These are phyloP conservation scores for Blastomyces percursus DNA, from an alignment of 2,329 filamentous ascomycete species.

Conservation along the genomic window DNA sequence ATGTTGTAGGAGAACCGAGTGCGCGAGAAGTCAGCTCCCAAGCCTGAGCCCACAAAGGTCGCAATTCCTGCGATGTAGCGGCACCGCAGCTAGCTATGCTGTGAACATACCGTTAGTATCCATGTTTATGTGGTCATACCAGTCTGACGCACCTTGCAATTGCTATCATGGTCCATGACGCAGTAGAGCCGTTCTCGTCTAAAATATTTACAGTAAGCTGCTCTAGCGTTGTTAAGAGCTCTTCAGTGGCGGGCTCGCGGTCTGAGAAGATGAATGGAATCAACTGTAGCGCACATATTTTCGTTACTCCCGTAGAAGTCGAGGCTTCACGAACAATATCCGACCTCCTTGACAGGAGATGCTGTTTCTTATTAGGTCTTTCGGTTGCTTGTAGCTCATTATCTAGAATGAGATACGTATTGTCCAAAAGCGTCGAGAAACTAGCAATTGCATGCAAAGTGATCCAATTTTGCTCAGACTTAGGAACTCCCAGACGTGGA, in stretches of 20 bases:
- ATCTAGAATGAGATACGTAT: constrained; percentile 13
- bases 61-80: constrained; percentile 34
- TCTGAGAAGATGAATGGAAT: constrained; percentile 42
- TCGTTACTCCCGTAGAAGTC: constrained; percentile 28
- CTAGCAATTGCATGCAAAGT: constrained; percentile 30
- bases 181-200: constrained; percentile 56
- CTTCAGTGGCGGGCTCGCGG: constrained; percentile 39
- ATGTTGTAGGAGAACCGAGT: constrained; percentile 58
- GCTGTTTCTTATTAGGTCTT: constrained; percentile 26
- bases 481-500: constrained; percentile 26
- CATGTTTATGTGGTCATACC: neutral
- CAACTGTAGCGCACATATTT: constrained; percentile 44
- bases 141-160: constrained; percentile 55
- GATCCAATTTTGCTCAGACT: constrained; percentile 33
- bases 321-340: constrained; percentile 29
- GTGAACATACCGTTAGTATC: constrained; percentile 11
- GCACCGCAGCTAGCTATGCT: constrained; percentile 25
- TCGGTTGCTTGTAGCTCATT: constrained; percentile 6
- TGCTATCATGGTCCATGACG: constrained; percentile 78
- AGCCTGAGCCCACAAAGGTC: constrained; percentile 53
- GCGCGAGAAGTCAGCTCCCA: constrained; percentile 67
- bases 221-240: constrained; percentile 46
- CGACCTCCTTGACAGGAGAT: constrained; percentile 26
- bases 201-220: constrained; percentile 49
- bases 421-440: constrained; percentile 30